phyloP scores from a whole-genome alignment of 148 eudicot genomes.

The Agrostemma githago region DNA sequence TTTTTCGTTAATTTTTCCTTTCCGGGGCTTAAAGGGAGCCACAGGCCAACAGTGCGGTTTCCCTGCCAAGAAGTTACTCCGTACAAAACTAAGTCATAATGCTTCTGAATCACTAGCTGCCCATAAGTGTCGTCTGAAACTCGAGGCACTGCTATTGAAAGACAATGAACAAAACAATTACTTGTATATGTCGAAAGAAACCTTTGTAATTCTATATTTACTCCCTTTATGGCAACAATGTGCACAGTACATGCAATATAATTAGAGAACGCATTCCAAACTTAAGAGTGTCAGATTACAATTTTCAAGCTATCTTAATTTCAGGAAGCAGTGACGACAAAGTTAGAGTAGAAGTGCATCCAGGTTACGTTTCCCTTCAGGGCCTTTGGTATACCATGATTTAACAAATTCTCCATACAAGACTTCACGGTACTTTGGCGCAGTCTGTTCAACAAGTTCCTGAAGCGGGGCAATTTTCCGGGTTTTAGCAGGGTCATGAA shows the following conservation, averaged over 20 bases:
- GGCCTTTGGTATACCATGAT: conserved; percentile 95
- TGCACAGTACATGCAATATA: conserved; percentile 5
- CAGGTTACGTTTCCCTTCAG: conserved; percentile 83
- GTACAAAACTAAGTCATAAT: background rate
- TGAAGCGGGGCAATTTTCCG: conserved; percentile 52
- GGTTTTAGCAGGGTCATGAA: conserved; percentile 88
- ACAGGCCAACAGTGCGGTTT: background rate
- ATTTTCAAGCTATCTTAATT: background rate
- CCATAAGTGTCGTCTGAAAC: background rate
- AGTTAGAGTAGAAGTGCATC: conserved; percentile 62
- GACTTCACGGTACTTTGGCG: conserved; percentile 46
- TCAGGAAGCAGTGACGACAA: background rate
- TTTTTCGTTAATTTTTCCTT: background rate
- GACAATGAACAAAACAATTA: background rate
- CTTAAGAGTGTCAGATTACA: background rate
- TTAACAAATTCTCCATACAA: conserved; percentile 84
- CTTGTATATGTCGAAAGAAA: background rate
- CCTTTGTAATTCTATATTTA: background rate
- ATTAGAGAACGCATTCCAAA: background rate
- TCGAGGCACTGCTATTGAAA: too few species aligned
- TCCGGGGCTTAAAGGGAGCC: background rate
- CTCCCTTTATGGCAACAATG: background rate
- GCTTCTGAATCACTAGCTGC: background rate
- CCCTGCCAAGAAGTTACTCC: background rate
- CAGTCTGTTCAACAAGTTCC: conserved; percentile 35